These are phyloP conservation scores for Chlorella sp. DNA, from an alignment of 139 green algal genomes.

Conservation along the genomic window DNA sequence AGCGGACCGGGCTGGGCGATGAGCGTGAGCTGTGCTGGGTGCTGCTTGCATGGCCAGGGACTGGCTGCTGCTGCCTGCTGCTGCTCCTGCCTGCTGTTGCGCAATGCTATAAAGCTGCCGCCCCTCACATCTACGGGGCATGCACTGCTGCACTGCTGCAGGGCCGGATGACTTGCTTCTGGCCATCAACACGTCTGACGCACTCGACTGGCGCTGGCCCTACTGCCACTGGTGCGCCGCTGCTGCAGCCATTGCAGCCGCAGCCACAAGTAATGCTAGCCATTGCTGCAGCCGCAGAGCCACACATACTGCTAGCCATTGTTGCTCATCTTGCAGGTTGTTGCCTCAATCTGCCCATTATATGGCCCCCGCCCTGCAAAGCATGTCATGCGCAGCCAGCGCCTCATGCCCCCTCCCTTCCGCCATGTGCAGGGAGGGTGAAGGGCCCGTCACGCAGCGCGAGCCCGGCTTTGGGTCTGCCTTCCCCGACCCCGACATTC, in stretches of 20 bases:
- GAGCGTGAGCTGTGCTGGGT: not conserved
- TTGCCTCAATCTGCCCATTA: too few relatives aligned
- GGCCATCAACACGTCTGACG: not conserved
- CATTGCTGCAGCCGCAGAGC: too few relatives aligned
- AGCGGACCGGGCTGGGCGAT: not conserved
- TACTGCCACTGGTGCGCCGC: slow-evolving; percentile 44
- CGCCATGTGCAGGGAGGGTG: slow-evolving; percentile 19
- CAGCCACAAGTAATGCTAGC: too few relatives aligned
- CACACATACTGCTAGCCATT: too few relatives aligned
- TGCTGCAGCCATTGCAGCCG: too few relatives aligned
- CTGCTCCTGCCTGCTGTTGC: too few relatives aligned
- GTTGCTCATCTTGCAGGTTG: not conserved
- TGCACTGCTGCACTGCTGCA: slow-evolving; percentile 7
- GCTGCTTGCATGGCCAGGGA: too few relatives aligned
- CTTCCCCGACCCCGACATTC: slow-evolving; percentile 4
- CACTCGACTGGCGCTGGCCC: slow-evolving; percentile 35
- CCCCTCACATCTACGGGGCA: too few relatives aligned
- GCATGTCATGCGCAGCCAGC: not conserved
- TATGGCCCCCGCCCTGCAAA: too few relatives aligned
- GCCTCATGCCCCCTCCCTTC: not conserved
- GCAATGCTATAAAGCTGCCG: too few relatives aligned
- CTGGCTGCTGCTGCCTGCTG: too few relatives aligned
- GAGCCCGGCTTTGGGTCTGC: slow-evolving; percentile 8
- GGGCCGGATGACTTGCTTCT: slow-evolving; percentile 49
- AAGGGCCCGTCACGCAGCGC: not conserved